Conservation (phyloP, 2,329 filamentous ascomycete species). For the Stemphylium lycopersici region DNA sequence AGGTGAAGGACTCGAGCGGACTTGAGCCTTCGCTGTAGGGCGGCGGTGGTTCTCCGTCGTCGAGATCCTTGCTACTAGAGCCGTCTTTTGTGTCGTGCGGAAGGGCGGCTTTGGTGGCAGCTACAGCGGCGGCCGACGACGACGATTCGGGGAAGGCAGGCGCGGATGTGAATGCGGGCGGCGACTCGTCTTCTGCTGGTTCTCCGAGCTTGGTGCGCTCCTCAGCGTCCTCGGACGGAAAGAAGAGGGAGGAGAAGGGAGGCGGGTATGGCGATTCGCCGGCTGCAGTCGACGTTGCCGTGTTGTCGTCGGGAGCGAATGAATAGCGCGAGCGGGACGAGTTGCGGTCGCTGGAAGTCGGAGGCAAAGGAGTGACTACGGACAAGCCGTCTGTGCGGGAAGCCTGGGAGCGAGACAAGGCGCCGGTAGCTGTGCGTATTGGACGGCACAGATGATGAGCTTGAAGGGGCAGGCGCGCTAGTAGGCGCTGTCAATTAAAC, state of each 20-base stretch:
- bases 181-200: conserved; percentile 43
- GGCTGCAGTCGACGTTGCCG: conserved; percentile 49
- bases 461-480: conserved; percentile 39
- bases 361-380: conserved; percentile 52
- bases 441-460: conserved; percentile 26
- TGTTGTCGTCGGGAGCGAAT: conserved; percentile 45
- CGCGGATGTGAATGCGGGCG: conserved; percentile 59
- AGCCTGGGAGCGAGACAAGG: conserved; percentile 53
- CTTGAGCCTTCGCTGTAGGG: conserved; percentile 95
- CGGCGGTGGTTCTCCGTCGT: conserved; percentile 90
- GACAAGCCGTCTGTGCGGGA: conserved; percentile 52
- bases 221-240: conserved; percentile 55
- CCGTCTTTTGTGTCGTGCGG: conserved; percentile 80
- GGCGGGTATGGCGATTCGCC: conserved; percentile 63
- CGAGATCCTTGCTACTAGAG: conserved; percentile 71
- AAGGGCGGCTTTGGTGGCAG: conserved; percentile 84
- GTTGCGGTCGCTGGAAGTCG: conserved; percentile 33
- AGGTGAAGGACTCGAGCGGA: conserved; percentile 89
- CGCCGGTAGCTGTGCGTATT: conserved; percentile 43
- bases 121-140: conserved; percentile 54
- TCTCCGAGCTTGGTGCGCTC: conserved; percentile 55
- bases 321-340: conserved; percentile 35
- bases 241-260: conserved; percentile 69
- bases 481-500: conserved; percentile 34
- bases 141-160: conserved; percentile 59